Conservation (phyloP, 768 basidiomycete species). For the Mycena epipterygia region DNA sequence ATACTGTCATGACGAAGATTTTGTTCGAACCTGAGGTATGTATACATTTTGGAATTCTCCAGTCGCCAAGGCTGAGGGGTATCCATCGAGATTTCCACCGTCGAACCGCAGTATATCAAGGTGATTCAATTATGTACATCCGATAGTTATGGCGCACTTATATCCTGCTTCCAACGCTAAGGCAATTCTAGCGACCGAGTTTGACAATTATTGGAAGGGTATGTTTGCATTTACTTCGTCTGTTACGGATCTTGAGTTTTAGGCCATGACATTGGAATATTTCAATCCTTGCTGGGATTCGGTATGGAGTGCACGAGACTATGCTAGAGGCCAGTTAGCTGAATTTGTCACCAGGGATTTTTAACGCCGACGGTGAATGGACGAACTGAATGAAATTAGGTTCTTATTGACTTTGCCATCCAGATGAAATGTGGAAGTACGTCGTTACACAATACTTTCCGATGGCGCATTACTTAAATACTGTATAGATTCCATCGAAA, state of each 20-base stretch:
- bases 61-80: not conserved
- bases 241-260: not conserved
- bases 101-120: slow-evolving; percentile 25
- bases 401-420: not conserved
- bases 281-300: slow-evolving; percentile 24
- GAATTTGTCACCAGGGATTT: not conserved
- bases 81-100: slow-evolving; percentile 10
- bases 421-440: slow-evolving; percentile 29
- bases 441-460: not conserved
- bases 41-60: not conserved
- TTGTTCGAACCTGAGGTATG: slow-evolving; percentile 1
- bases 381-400: not conserved
- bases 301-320: not conserved
- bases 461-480: not conserved
- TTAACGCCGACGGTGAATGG: slow-evolving; percentile 28
- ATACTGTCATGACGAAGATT: slow-evolving; percentile 16
- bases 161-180: too few relatives aligned
- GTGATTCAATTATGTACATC: not conserved
- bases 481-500: slow-evolving; percentile 20
- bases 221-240: not conserved
- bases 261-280: not conserved
- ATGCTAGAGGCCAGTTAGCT: not conserved
- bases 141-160: not conserved
- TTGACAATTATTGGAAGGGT: slow-evolving; percentile 27
- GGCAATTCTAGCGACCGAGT: slow-evolving; percentile 26